Evolutionary conservation across 2,329 filamentous ascomycete species (phyloP).

Genomic region (Neonectria punicea): DNA sequence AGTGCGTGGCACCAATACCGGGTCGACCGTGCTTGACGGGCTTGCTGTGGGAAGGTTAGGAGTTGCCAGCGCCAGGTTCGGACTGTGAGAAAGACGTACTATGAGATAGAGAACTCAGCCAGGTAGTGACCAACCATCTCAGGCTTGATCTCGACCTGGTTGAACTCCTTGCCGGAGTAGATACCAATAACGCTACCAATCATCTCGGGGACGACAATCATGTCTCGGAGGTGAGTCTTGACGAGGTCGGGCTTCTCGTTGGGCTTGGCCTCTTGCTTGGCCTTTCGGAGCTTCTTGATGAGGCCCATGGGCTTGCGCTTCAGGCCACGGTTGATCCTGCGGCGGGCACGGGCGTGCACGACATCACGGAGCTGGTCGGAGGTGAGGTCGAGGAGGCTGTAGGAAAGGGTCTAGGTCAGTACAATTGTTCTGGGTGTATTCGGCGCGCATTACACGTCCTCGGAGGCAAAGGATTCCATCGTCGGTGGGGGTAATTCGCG

Average conservation of each 20-base stretch:
- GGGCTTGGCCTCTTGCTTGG: constrained; percentile 98
- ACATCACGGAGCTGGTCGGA: constrained; percentile 99
- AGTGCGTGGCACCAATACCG: constrained; percentile 99
- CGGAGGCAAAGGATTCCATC: constrained; percentile 21
- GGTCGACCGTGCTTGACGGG: constrained; percentile 99
- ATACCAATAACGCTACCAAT: constrained; percentile 98
- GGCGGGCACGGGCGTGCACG: constrained; percentile 97
- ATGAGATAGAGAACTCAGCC: constrained; percentile 99
- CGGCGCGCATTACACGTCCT: constrained; percentile 13
- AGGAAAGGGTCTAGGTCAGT: constrained; percentile 35
- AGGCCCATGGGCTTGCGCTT: constrained; percentile 99
- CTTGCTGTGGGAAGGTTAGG: constrained; percentile 77
- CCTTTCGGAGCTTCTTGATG: constrained; percentile 99
- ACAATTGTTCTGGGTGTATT: constrained; percentile 21
- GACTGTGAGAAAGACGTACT: constrained; percentile 71
- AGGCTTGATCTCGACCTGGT: constrained; percentile 99
- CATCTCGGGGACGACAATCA: constrained; percentile 99
- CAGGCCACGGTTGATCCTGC: constrained; percentile 99
- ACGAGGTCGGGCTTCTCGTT: constrained; percentile 99
- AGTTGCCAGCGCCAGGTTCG: not conserved
- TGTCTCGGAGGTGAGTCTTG: constrained; percentile 99
- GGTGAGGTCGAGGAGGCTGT: constrained; percentile 96
- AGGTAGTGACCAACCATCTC: constrained; percentile 99
- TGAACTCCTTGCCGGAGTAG: constrained; percentile 99
- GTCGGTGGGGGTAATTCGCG: constrained; percentile 43